Evolutionary conservation across 1,139 yeast species (phyloP).

Genomic region (Kurtzmaniella quercitrusa): DNA sequence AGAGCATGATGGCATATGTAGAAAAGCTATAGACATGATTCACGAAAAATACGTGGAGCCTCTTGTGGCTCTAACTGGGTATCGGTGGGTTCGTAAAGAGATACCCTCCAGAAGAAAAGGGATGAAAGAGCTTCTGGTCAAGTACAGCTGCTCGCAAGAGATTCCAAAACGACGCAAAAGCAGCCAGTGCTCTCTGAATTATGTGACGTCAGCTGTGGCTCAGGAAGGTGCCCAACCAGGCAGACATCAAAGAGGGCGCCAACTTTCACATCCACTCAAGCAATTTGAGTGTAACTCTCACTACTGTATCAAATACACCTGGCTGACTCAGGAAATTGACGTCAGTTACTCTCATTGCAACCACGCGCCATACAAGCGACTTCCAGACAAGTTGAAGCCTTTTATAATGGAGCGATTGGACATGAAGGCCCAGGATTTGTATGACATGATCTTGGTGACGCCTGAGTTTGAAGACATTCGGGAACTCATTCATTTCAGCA

Average conservation of each 20-base stretch:
- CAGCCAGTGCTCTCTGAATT: background rate
- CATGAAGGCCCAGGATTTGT: conserved; percentile 15
- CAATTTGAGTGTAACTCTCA: conserved; percentile 15
- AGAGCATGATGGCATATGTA: conserved; percentile 5
- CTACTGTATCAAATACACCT: conserved; percentile 14
- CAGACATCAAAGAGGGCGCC: conserved; percentile 10
- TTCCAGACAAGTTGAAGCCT: conserved; percentile 16
- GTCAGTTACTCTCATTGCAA: conserved; percentile 12
- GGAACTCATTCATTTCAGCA: conserved; percentile 14
- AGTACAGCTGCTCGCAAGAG: conserved; percentile 18
- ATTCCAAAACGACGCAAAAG: background rate
- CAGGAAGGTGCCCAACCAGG: background rate
- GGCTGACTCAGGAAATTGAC: conserved; percentile 13
- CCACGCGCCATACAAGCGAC: conserved; percentile 15
- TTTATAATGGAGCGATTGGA: conserved; percentile 15
- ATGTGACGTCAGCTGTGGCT: background rate
- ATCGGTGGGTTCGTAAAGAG: conserved; percentile 17
- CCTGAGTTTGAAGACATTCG: conserved; percentile 12
- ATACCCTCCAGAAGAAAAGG: conserved; percentile 17
- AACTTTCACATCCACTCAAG: conserved; percentile 16
- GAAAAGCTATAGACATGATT: conserved; percentile 9
- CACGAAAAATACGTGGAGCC: conserved; percentile 17
- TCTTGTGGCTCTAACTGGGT: conserved; percentile 14
- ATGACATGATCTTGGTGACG: conserved; percentile 12
- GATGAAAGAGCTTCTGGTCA: conserved; percentile 14